phyloP scores from a whole-genome alignment of 345 rosid species.

The Rhizophora apiculata region DNA sequence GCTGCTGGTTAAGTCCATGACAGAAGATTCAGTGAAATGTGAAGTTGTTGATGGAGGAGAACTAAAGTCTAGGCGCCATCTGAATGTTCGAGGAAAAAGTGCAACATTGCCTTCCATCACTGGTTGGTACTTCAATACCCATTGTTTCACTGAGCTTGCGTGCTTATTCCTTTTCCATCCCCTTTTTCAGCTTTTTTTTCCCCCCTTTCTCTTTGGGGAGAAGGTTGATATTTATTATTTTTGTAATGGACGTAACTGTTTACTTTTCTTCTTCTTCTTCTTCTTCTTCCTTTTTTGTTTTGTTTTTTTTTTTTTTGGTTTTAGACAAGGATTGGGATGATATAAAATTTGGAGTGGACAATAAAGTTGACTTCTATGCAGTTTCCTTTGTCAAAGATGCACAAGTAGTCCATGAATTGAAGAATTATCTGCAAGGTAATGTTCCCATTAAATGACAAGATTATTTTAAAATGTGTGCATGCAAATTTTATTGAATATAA shows the following conservation, averaged over 20 bases:
- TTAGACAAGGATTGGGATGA: conserved; percentile 99
- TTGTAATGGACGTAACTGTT: conserved; percentile 11
- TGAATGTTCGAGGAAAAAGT: conserved; percentile 96
- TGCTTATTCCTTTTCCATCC: neutral
- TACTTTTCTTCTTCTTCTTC: too few relatives aligned
- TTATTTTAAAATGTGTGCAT: conserved; percentile 1
- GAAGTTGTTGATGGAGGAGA: conserved; percentile 98
- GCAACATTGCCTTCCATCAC: conserved; percentile 97
- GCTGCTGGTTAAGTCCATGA: conserved; percentile 78
- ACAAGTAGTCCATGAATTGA: conserved; percentile 95
- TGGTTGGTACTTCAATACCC: conserved; percentile 41
- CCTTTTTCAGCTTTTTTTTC: too few relatives aligned
- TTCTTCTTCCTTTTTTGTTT: neutral
- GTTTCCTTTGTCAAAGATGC: conserved; percentile 99
- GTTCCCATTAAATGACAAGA: neutral
- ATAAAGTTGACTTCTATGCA: conserved; percentile 91
- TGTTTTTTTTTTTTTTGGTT: neutral
- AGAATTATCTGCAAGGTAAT: conserved; percentile 78
- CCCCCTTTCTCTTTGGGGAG: neutral
- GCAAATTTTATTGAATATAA: conserved; percentile 2
- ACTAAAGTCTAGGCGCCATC: conserved; percentile 93
- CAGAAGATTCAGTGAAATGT: conserved; percentile 90
- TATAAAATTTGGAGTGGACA: conserved; percentile 96
- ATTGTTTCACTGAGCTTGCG: neutral
- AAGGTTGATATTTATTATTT: neutral